Conservation (phyloP, 2,329 filamentous ascomycete species). For the Trichoderma atroviride region DNA sequence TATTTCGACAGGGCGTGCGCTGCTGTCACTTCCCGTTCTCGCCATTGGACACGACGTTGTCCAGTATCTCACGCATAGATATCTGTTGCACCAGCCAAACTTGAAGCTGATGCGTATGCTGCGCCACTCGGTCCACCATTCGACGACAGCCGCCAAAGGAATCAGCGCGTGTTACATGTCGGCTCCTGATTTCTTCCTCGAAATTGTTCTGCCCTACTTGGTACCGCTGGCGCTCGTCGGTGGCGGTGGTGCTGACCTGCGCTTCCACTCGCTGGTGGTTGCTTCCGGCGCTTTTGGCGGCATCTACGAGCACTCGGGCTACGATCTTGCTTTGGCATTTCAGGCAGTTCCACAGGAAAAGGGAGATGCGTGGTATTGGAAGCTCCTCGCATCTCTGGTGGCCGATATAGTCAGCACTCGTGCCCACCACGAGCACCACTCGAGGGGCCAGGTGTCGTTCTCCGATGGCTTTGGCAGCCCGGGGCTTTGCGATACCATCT, state of each 20-base stretch:
- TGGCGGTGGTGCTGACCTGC: not conserved
- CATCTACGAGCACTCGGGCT: not conserved
- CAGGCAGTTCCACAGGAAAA: not conserved
- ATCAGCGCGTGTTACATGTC: not conserved
- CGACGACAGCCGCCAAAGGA: not conserved
- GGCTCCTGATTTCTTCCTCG: not conserved
- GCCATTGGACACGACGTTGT: not conserved
- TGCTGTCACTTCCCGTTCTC: not conserved
- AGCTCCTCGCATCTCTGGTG: not conserved
- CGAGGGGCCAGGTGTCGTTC: not conserved
- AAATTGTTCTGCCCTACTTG: not conserved
- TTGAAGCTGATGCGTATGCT: not conserved
- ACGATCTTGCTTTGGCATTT: not conserved
- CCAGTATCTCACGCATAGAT: not conserved
- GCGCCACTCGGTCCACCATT: not conserved
- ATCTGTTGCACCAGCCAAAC: not conserved
- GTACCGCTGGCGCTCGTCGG: not conserved
- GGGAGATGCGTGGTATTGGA: not conserved
- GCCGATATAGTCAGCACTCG: not conserved
- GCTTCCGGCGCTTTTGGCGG: not conserved
- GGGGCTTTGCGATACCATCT: not conserved
- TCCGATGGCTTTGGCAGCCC: not conserved
- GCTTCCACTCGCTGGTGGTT: not conserved
- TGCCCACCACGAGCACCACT: not conserved
- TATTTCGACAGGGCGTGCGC: not conserved